These are phyloP conservation scores for Triangularia setosa DNA, from an alignment of 2,329 filamentous ascomycete genomes.

Conservation along the genomic window DNA sequence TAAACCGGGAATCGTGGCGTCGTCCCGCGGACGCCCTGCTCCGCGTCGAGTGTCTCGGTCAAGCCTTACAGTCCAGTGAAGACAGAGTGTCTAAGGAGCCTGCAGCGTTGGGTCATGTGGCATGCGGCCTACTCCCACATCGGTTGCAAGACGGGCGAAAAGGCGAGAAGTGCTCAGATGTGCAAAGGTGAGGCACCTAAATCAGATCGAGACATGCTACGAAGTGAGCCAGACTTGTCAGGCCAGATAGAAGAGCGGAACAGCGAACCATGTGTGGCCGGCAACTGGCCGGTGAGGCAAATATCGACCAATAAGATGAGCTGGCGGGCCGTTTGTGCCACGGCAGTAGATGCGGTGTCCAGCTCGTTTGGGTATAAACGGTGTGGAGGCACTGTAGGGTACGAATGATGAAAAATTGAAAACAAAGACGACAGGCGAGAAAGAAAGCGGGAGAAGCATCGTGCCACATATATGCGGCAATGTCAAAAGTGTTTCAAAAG, in stretches of 20 bases:
- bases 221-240: conserved; percentile 2
- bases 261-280: neutral
- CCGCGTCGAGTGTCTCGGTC: conserved; percentile 2
- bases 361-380: conserved; percentile 3
- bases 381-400: neutral
- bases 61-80: conserved; percentile 6
- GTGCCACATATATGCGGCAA: neutral
- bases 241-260: neutral
- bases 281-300: neutral
- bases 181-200: neutral
- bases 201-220: neutral
- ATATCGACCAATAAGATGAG: neutral
- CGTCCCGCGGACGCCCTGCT: neutral
- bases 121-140: conserved; percentile 17
- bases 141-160: neutral
- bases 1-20: conserved; percentile 11
- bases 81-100: conserved; percentile 8
- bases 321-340: neutral
- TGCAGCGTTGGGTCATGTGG: conserved; percentile 18
- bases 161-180: neutral
- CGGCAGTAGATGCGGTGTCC: neutral
- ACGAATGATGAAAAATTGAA: conserved; percentile 3
- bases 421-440: neutral
- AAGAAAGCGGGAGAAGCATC: neutral
- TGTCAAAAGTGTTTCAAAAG: conserved; percentile 3